These are phyloP conservation scores for Solioccasus polychromus DNA, from an alignment of 768 basidiomycete genomes.

Conservation along the genomic window DNA sequence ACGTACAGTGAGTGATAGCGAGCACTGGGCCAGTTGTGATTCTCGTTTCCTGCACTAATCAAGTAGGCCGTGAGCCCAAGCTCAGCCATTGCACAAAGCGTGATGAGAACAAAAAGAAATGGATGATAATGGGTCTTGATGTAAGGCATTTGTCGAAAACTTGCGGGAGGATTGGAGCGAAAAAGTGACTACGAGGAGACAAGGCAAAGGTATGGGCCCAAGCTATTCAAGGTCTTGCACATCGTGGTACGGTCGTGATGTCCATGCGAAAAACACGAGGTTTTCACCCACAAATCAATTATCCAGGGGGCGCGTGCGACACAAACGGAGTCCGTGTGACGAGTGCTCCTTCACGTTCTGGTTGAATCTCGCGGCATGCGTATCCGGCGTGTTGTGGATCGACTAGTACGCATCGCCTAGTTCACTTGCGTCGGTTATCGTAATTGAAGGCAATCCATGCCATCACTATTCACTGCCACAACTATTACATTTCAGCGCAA, in stretches of 20 bases:
- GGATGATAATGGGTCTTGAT: constrained; percentile 59
- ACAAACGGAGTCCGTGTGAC: constrained; percentile 5
- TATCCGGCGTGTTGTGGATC: constrained; percentile 9
- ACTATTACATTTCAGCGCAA: constrained; percentile 48
- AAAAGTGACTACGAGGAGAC: constrained; percentile 12
- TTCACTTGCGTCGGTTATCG: constrained; percentile 6
- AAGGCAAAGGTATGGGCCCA: constrained; percentile 4
- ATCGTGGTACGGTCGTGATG: constrained; percentile 25
- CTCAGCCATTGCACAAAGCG: constrained; percentile 65
- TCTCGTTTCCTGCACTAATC: constrained; percentile 64
- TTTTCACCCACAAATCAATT: constrained; percentile 6
- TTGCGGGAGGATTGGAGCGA: constrained; percentile 7
- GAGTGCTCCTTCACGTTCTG: constrained; percentile 9
- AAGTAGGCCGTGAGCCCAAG: constrained; percentile 73
- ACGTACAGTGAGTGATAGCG: constrained; percentile 66
- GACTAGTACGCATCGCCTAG: constrained; percentile 9
- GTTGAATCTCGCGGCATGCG: constrained; percentile 15
- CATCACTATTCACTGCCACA: constrained; percentile 16
- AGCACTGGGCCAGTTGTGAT: constrained; percentile 55
- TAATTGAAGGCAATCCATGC: constrained; percentile 13
- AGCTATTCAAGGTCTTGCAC: constrained; percentile 21
- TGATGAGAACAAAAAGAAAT: constrained; percentile 61
- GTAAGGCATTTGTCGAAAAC: constrained; percentile 34
- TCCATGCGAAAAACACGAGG: constrained; percentile 35
- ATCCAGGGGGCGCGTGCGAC: constrained; percentile 1